Conservation (phyloP, 2,329 filamentous ascomycete genomes). For the Aspergillus sp. region DNA sequence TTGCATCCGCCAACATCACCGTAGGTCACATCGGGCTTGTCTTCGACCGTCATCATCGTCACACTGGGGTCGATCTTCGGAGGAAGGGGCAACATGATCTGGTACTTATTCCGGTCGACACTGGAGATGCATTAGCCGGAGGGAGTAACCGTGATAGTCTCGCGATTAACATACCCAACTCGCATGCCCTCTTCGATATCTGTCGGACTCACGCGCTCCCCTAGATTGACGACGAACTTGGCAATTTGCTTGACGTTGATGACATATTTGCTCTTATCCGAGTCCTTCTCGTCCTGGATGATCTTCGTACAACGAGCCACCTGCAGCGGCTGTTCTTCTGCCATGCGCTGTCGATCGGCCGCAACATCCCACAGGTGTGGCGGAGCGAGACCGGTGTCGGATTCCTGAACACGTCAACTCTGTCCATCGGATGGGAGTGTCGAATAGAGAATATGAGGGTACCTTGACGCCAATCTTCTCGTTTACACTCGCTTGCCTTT, state of each 20-base stretch:
- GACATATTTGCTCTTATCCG: slow-evolving; percentile 99
- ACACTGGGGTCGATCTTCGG: slow-evolving; percentile 99
- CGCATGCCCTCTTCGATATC: slow-evolving; percentile 99
- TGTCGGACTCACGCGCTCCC: slow-evolving; percentile 92
- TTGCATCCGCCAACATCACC: slow-evolving; percentile 99
- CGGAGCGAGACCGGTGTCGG: slow-evolving; percentile 94
- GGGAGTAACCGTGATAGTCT: background rate
- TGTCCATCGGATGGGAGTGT: slow-evolving; percentile 10
- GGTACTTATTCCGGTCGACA: slow-evolving; percentile 98
- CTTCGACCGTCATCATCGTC: slow-evolving; percentile 99
- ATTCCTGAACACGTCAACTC: slow-evolving; percentile 64
- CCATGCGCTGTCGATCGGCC: slow-evolving; percentile 97
- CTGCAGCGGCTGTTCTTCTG: slow-evolving; percentile 95
- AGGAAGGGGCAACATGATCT: slow-evolving; percentile 92
- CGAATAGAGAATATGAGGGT: slow-evolving; percentile 9
- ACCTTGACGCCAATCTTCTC: slow-evolving; percentile 81
- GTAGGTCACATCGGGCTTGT: slow-evolving; percentile 98
- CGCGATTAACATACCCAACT: slow-evolving; percentile 61
- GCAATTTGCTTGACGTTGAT: slow-evolving; percentile 99
- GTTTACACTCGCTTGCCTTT: slow-evolving; percentile 96
- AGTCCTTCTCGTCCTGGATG: slow-evolving; percentile 92
- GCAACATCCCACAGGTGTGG: slow-evolving; percentile 99
- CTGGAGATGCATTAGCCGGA: slow-evolving; percentile 32
- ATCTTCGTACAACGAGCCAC: slow-evolving; percentile 99
- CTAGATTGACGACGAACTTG: slow-evolving; percentile 97